Evolutionary conservation across 2,329 filamentous ascomycete species (phyloP).

Genomic region (Diplocarpon rosae): DNA sequence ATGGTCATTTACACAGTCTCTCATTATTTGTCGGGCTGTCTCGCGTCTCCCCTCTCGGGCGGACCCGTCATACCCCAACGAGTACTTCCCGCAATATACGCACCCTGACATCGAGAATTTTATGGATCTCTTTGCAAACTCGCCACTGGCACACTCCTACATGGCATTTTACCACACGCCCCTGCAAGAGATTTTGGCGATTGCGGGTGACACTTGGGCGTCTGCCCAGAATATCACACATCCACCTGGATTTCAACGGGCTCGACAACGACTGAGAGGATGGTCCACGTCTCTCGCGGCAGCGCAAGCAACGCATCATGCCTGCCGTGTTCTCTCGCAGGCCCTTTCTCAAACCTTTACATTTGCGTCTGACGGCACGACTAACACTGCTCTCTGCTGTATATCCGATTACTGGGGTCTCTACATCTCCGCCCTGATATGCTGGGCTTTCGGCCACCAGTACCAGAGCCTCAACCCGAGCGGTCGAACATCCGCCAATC

Average conservation of each 20-base stretch:
- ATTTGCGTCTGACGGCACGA: slow-evolving; percentile 10
- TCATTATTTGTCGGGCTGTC: slow-evolving; percentile 18
- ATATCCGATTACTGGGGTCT: slow-evolving; percentile 44
- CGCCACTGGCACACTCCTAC: slow-evolving; percentile 40
- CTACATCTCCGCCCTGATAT: slow-evolving; percentile 47
- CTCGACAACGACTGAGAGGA: slow-evolving; percentile 35
- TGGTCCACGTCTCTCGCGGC: slow-evolving; percentile 38
- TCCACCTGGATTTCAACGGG: slow-evolving; percentile 34
- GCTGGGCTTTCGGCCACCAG: slow-evolving; percentile 43
- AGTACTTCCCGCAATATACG: slow-evolving; percentile 8
- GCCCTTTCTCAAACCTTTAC: slow-evolving; percentile 30
- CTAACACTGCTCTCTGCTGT: slow-evolving; percentile 4
- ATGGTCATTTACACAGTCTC: slow-evolving; percentile 17
- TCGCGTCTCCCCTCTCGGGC: slow-evolving; percentile 19
- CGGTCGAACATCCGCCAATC: slow-evolving; percentile 6
- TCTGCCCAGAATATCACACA: slow-evolving; percentile 43
- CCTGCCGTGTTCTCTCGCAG: slow-evolving; percentile 39
- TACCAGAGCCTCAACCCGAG: slow-evolving; percentile 7
- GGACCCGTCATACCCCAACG: slow-evolving; percentile 25
- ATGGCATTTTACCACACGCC: slow-evolving; percentile 47
- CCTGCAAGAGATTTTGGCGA: slow-evolving; percentile 45
- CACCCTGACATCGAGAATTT: slow-evolving; percentile 13
- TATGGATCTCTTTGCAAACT: slow-evolving; percentile 33
- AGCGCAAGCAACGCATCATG: slow-evolving; percentile 37
- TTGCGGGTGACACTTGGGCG: slow-evolving; percentile 47